A percentile compares a stretch with the other conserved stretches of the same genome.
These are phyloP conservation scores for Phytophthora hybrid DNA, from an alignment of 352 stramenopile species.

Conservation along the genomic window DNA sequence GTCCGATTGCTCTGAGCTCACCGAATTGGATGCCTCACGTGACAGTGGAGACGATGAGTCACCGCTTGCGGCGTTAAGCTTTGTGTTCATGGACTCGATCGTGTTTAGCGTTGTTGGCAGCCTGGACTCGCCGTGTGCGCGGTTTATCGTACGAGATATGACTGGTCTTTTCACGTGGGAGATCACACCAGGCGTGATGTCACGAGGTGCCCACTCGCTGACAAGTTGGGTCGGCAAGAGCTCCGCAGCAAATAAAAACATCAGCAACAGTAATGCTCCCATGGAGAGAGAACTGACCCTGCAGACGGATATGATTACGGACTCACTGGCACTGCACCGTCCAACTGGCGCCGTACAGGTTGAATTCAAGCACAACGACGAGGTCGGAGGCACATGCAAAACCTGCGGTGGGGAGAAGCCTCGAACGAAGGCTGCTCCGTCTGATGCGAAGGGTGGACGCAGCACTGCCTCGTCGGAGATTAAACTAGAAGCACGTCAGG, in stretches of 20 bases:
- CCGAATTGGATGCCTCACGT: constrained; percentile 47
- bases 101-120: constrained; percentile 87
- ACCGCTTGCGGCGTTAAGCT: constrained; percentile 63
- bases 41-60: constrained; percentile 42
- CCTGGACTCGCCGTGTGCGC: constrained; percentile 74
- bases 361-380: constrained; percentile 57
- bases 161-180: constrained; percentile 89
- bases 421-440: constrained; percentile 28
- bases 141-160: constrained; percentile 87
- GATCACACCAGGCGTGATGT: constrained; percentile 57
- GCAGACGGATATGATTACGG: constrained; percentile 43
- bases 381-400: constrained; percentile 49
- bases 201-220: constrained; percentile 26
- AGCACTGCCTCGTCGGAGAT: constrained; percentile 1
- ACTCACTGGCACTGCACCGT: constrained; percentile 52
- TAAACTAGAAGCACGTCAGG: constrained; percentile 60
- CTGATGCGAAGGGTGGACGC: constrained; percentile 36
- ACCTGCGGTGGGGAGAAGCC: constrained; percentile 71
- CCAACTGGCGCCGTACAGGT: constrained; percentile 64
- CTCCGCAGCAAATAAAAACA: not conserved
- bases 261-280: constrained; percentile 4
- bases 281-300: constrained; percentile 55
- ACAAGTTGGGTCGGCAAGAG: constrained; percentile 23
- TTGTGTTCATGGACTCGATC: constrained; percentile 91
- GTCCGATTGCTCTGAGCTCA: constrained; percentile 80